Conservation (phyloP, 163 green algal species). For the Scenedesmus sp. region DNA sequence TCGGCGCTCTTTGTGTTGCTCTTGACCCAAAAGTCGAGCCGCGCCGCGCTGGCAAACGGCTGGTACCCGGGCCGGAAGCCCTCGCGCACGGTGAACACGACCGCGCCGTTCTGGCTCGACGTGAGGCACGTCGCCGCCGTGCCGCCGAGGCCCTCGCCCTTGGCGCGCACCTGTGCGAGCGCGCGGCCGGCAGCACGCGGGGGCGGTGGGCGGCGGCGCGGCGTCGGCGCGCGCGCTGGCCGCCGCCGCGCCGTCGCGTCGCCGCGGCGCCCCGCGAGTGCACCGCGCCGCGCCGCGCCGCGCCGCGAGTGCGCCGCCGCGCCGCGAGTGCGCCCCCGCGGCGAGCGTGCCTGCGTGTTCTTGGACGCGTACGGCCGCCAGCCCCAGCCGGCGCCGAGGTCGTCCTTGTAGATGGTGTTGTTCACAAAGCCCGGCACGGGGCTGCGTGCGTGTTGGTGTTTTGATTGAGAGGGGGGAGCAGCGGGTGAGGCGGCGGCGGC, state of each 20-base stretch:
- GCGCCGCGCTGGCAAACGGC: slow-evolving; percentile 42
- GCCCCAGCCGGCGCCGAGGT: slow-evolving; percentile 34
- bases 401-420: slow-evolving; percentile 29
- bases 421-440: slow-evolving; percentile 35
- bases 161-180: slow-evolving; percentile 1
- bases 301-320: no score
- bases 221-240: no score
- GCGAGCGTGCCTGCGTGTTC: slow-evolving; percentile 27
- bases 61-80: slow-evolving; percentile 48
- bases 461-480: no score
- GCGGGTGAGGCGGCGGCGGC: not conserved
- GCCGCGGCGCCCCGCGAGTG: no score
- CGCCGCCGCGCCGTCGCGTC: no score
- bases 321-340: no score
- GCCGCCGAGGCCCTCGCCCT: slow-evolving; percentile 13
- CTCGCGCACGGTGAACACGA: not conserved
- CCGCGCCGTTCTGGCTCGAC: slow-evolving; percentile 14
- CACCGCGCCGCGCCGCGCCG: no score
- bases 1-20: slow-evolving; percentile 51
- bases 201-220: no score
- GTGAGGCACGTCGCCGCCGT: slow-evolving; percentile 23
- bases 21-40: slow-evolving; percentile 54
- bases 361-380: slow-evolving; percentile 36
- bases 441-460: no score
- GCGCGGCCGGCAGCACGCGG: no score